A percentile compares a stretch with the other conserved stretches of the same genome.
phyloP scores from a whole-genome alignment of 2,329 filamentous ascomycete species.

The Ilyonectria robusta region DNA sequence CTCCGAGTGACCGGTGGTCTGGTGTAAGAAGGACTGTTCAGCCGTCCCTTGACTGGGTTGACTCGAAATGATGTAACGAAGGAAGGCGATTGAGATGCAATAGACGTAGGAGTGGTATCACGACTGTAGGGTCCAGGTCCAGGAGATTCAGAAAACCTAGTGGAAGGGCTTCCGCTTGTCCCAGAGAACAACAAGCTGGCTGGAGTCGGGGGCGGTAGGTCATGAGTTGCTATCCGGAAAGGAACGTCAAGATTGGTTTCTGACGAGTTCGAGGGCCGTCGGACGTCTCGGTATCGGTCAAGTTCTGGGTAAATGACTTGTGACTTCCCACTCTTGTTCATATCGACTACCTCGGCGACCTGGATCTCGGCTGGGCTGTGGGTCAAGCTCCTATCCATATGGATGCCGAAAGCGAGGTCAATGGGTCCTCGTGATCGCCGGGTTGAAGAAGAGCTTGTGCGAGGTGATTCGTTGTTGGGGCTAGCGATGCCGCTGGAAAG shows the following conservation, averaged over 20 bases:
- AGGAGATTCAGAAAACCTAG: conserved; percentile 80
- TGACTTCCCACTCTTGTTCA: conserved; percentile 56
- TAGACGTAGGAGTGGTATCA: conserved; percentile 84
- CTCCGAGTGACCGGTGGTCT: conserved; percentile 74
- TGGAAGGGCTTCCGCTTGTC: conserved; percentile 80
- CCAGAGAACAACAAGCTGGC: conserved; percentile 68
- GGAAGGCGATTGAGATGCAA: conserved; percentile 81
- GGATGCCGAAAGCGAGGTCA: conserved; percentile 53
- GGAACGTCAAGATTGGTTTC: conserved; percentile 62
- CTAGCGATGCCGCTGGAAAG: conserved; percentile 57
- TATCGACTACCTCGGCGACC: conserved; percentile 58
- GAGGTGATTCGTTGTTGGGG: conserved; percentile 53
- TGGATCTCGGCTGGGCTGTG: conserved; percentile 62
- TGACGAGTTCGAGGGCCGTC: conserved; percentile 54
- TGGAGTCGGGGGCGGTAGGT: conserved; percentile 77
- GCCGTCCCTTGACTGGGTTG: conserved; percentile 63
- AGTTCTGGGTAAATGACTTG: conserved; percentile 71
- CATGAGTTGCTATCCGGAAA: conserved; percentile 72
- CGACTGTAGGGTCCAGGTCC: conserved; percentile 80
- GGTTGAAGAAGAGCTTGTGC: conserved; percentile 61
- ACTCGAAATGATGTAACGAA: conserved; percentile 65
- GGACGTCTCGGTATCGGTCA: conserved; percentile 70
- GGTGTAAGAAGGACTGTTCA: conserved; percentile 68
- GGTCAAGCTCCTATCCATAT: conserved; percentile 59
- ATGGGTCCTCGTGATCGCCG: conserved; percentile 55